These are phyloP conservation scores for Pleomassaria siparia DNA, from an alignment of 2,329 filamentous ascomycete species.

Conservation along the genomic window DNA sequence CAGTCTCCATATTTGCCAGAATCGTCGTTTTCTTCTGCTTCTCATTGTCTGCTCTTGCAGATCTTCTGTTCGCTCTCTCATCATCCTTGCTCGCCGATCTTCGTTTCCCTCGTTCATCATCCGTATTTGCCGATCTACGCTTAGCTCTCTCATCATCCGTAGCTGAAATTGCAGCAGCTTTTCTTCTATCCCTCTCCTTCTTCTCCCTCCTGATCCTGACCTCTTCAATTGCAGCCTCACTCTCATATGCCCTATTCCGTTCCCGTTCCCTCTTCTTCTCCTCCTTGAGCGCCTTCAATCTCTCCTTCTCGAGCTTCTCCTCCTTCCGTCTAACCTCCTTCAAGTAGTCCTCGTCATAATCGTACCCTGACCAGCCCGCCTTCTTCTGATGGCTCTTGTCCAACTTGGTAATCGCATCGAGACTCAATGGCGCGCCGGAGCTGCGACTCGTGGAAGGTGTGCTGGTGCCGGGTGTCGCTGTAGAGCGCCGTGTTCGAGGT, in stretches of 20 bases:
- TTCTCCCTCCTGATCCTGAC: slow-evolving; percentile 15
- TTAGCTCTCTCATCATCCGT: slow-evolving; percentile 34
- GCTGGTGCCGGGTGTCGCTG: slow-evolving; percentile 16
- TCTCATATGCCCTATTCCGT: slow-evolving; percentile 35
- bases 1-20: slow-evolving; percentile 37
- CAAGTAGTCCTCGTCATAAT: slow-evolving; percentile 44
- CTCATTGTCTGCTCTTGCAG: slow-evolving; percentile 34
- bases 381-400: slow-evolving; percentile 63
- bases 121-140: slow-evolving; percentile 30
- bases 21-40: slow-evolving; percentile 30
- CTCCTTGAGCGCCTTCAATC: slow-evolving; percentile 36
- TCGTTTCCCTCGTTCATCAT: slow-evolving; percentile 30
- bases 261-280: slow-evolving; percentile 26
- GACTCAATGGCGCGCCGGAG: slow-evolving; percentile 47
- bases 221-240: slow-evolving; percentile 23
- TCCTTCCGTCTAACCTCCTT: slow-evolving; percentile 41
- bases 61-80: slow-evolving; percentile 26
- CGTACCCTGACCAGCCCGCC: slow-evolving; percentile 45
- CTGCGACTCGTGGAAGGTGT: slow-evolving; percentile 24
- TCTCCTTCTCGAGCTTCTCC: slow-evolving; percentile 36
- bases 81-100: slow-evolving; percentile 14
- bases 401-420: slow-evolving; percentile 65
- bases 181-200: slow-evolving; percentile 11
- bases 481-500: slow-evolving; percentile 8
- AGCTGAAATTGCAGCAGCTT: slow-evolving; percentile 25